Conservation (phyloP, 768 basidiomycete genomes). For the Boletus speciosus region DNA sequence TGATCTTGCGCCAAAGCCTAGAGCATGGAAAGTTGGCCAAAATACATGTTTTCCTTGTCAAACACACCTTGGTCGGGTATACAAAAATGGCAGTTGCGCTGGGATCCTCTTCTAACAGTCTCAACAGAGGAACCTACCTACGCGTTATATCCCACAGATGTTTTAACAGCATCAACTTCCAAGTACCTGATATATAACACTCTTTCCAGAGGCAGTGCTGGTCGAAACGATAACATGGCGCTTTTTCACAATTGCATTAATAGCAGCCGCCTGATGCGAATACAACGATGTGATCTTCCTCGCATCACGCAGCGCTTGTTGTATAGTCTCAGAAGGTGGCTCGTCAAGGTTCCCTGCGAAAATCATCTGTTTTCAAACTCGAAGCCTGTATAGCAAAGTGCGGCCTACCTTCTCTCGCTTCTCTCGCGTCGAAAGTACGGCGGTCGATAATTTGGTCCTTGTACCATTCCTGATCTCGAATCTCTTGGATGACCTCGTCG, state of each 20-base stretch:
- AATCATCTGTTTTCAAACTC: background rate
- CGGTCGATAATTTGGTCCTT: conserved; percentile 62
- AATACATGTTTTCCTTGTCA: background rate
- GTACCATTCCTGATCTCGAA: conserved; percentile 63
- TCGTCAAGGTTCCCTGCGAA: conserved; percentile 45
- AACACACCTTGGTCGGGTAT: conserved; percentile 78
- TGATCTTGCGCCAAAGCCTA: conserved; percentile 92
- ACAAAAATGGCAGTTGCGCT: conserved; percentile 74
- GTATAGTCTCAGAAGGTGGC: conserved; percentile 56
- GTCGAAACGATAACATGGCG: conserved; percentile 85
- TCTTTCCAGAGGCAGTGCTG: conserved; percentile 87
- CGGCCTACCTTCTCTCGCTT: conserved; percentile 46
- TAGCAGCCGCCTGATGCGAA: conserved; percentile 66
- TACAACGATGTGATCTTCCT: conserved; percentile 67
- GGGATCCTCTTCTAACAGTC: conserved; percentile 57
- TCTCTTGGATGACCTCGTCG: conserved; percentile 52
- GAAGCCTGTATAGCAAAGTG: background rate
- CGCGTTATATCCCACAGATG: background rate
- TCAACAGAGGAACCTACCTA: conserved; percentile 65
- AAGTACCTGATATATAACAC: conserved; percentile 76
- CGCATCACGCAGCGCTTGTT: conserved; percentile 51
- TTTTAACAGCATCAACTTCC: background rate
- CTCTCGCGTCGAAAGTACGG: conserved; percentile 51
- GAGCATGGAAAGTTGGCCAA: background rate
- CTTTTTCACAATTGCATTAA: conserved; percentile 54